Conservation (phyloP, 371 early-diverging fungal genomes). For the Mucor sp. region DNA sequence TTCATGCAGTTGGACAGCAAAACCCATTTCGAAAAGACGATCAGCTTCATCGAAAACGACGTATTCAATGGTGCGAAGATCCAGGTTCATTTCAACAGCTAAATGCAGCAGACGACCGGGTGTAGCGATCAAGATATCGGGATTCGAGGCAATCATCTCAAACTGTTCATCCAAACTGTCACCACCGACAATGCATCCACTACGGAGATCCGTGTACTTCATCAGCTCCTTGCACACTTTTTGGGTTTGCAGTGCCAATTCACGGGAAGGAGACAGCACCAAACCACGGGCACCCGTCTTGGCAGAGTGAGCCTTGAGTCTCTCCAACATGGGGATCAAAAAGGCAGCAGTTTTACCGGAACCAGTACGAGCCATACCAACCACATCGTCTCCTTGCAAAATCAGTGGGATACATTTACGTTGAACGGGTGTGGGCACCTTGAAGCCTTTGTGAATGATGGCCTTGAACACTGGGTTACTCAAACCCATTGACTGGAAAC, state of each 20-base stretch:
- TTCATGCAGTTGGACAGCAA: slow-evolving; percentile 93
- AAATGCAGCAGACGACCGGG: slow-evolving; percentile 97
- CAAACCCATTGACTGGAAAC: slow-evolving; percentile 96
- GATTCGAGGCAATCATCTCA: slow-evolving; percentile 86
- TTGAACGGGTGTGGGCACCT: slow-evolving; percentile 99
- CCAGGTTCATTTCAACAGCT: slow-evolving; percentile 92
- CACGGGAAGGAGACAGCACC: slow-evolving; percentile 92
- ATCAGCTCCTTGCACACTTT: slow-evolving; percentile 89
- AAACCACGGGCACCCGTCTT: slow-evolving; percentile 89
- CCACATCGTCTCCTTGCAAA: slow-evolving; percentile 90
- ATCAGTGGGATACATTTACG: slow-evolving; percentile 94
- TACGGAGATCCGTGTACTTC: slow-evolving; percentile 90
- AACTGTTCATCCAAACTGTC: slow-evolving; percentile 95
- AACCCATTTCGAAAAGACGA: slow-evolving; percentile 97
- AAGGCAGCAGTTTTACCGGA: slow-evolving; percentile 99
- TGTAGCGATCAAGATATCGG: slow-evolving; percentile 97
- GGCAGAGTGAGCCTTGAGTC: slow-evolving; percentile 85
- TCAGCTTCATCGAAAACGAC: slow-evolving; percentile 99
- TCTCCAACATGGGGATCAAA: slow-evolving; percentile 92
- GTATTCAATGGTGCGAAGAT: slow-evolving; percentile 87
- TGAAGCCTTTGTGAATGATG: slow-evolving; percentile 89
- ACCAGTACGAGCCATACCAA: slow-evolving; percentile 98
- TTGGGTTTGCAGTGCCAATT: slow-evolving; percentile 96
- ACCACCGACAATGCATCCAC: slow-evolving; percentile 94
- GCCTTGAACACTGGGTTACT: slow-evolving; percentile 82